These are phyloP conservation scores for Cornus florida DNA, from an alignment of 148 eudicot species.

Conservation along the genomic window DNA sequence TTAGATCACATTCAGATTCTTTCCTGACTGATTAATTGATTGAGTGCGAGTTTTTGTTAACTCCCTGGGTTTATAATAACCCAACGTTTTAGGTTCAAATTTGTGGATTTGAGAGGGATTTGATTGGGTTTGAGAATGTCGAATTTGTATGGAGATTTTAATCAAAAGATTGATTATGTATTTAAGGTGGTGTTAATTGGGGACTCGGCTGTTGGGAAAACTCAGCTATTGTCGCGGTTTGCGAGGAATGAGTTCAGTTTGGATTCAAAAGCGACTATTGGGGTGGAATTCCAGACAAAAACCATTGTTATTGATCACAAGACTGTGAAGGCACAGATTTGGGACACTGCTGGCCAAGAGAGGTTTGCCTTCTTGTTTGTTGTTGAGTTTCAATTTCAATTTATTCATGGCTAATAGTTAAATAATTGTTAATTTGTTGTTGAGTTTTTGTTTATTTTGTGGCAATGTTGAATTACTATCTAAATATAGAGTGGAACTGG, in stretches of 20 bases:
- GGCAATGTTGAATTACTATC: too few species aligned
- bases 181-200: slow-evolving; percentile 64
- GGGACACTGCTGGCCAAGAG: slow-evolving; percentile 77
- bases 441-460: too few species aligned
- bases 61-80: background rate
- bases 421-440: too few species aligned
- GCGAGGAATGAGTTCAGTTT: slow-evolving; percentile 58
- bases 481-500: too few species aligned
- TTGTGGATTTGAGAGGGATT: background rate
- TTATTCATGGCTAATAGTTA: background rate
- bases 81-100: background rate
- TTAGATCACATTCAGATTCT: background rate
- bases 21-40: background rate
- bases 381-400: background rate
- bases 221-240: slow-evolving; percentile 57
- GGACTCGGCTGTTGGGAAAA: slow-evolving; percentile 65
- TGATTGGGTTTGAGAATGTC: slow-evolving; percentile 28
- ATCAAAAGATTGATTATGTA: slow-evolving; percentile 61
- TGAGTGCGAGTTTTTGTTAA: background rate
- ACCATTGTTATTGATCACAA: slow-evolving; percentile 51
- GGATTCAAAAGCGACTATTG: slow-evolving; percentile 65
- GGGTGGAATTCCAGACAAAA: slow-evolving; percentile 67
- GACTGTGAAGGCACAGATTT: slow-evolving; percentile 60
- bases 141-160: slow-evolving; percentile 47
- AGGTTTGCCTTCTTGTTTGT: slow-evolving; percentile 26